Evolutionary conservation across 371 early-diverging fungal species (phyloP).

Genomic region (Quaeritorhiza haematococci): DNA sequence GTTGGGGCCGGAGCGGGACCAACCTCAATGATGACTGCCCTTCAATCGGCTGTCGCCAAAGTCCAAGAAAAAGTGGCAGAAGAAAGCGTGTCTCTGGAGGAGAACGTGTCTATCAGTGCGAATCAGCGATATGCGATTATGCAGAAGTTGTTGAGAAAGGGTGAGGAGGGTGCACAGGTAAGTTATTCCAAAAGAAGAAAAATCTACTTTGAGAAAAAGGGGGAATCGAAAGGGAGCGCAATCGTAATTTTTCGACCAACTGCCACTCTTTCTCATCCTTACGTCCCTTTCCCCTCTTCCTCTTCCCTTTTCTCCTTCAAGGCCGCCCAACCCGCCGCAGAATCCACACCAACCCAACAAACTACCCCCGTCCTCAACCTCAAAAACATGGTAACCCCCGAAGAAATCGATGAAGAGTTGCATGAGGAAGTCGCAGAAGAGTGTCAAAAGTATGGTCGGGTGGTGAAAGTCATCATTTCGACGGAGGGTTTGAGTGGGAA

Average conservation of each 20-base stretch:
- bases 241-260: no score
- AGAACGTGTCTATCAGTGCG: conserved; percentile 54
- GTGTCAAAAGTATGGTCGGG: conserved; percentile 68
- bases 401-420: conserved; percentile 66
- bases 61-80: conserved; percentile 23
- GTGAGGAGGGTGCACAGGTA: background rate
- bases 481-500: conserved; percentile 27
- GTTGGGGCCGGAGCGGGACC: conserved; percentile 1
- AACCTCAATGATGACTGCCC: conserved; percentile 11
- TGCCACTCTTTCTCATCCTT: no score
- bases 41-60: conserved; percentile 18
- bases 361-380: conserved; percentile 16
- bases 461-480: conserved; percentile 63
- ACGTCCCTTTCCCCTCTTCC: no score
- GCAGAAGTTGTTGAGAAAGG: conserved; percentile 56
- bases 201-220: no score
- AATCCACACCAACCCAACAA: no score
- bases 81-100: conserved; percentile 53
- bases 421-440: conserved; percentile 74
- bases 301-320: background rate
- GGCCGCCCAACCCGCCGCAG: background rate
- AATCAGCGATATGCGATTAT: conserved; percentile 64
- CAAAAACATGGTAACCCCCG: conserved; percentile 54
- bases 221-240: no score
- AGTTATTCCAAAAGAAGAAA: no score